Evolutionary conservation across 2,329 filamentous ascomycete species (phyloP).

Genomic region (Aspergillus carbonarius): DNA sequence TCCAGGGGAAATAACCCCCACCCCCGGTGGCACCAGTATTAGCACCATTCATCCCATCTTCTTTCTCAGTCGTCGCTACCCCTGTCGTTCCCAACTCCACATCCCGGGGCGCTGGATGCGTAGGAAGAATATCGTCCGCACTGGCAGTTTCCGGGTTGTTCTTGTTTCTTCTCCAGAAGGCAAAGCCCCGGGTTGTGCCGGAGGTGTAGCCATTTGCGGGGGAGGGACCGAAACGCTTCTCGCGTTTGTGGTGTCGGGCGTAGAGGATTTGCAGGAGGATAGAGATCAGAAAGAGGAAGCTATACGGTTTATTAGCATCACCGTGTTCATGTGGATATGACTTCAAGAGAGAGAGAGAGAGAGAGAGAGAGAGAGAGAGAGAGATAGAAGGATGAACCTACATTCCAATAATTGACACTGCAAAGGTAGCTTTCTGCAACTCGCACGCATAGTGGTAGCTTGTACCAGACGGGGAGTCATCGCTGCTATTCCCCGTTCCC

Average conservation of each 20-base stretch:
- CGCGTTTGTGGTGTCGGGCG: conserved; percentile 68
- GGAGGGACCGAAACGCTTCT: conserved; percentile 68
- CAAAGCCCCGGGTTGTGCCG: conserved; percentile 48
- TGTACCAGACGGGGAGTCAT: conserved; percentile 50
- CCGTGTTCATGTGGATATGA: background rate
- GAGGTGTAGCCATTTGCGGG: conserved; percentile 68
- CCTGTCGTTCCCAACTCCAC: conserved; percentile 30
- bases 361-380: background rate
- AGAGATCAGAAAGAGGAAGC: conserved; percentile 73
- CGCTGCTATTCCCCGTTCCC: conserved; percentile 60
- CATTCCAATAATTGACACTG: conserved; percentile 75
- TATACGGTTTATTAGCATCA: conserved; percentile 31
- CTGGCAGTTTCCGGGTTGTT: conserved; percentile 38
- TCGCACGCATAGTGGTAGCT: conserved; percentile 64
- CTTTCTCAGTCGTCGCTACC: conserved; percentile 9
- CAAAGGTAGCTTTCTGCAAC: conserved; percentile 74
- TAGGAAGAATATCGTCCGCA: conserved; percentile 37
- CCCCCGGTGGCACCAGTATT: background rate
- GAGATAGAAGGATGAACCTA: conserved; percentile 44
- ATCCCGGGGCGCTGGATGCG: conserved; percentile 41
- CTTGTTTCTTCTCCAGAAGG: conserved; percentile 41
- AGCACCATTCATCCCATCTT: background rate
- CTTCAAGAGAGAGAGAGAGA: background rate
- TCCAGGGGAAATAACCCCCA: conserved; percentile 23
- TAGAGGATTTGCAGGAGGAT: conserved; percentile 68